Conservation (phyloP, 352 stramenopile species). For the Thalassiosira ordinaria region DNA sequence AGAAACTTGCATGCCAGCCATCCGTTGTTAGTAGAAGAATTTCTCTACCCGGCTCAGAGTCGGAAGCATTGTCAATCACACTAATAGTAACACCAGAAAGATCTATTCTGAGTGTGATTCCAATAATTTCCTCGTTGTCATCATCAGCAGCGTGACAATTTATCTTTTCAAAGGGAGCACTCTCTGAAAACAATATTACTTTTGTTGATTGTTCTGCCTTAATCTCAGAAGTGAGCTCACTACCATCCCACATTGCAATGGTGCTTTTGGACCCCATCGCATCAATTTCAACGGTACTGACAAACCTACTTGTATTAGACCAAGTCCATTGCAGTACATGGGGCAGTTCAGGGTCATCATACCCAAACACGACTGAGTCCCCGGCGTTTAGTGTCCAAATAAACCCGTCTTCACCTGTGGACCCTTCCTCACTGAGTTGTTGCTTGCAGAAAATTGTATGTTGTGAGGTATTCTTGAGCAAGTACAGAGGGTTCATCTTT, state of each 20-base stretch:
- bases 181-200: constrained; percentile 75
- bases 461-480: constrained; percentile 67
- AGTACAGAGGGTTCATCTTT: constrained; percentile 79
- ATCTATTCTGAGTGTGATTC: constrained; percentile 64
- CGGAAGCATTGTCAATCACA: constrained; percentile 74
- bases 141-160: constrained; percentile 2
- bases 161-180: constrained; percentile 1
- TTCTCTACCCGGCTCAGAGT: constrained; percentile 58
- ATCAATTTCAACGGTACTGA: constrained; percentile 70
- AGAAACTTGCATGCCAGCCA: constrained; percentile 58
- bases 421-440: constrained; percentile 44
- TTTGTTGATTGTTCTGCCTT: constrained; percentile 79
- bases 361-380: constrained; percentile 75
- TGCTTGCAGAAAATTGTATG: constrained; percentile 79
- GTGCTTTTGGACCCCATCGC: constrained; percentile 71
- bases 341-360: constrained; percentile 78
- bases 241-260: constrained; percentile 51
- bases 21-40: constrained; percentile 77
- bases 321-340: constrained; percentile 80
- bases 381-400: constrained; percentile 69
- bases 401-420: constrained; percentile 66
- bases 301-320: constrained; percentile 39
- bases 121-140: constrained; percentile 61
- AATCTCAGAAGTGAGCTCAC: constrained; percentile 61
- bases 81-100: constrained; percentile 66